Base-by-base conservation (phyloP, 331 rosid genomes). In the Stylosanthes scabra region DNA sequence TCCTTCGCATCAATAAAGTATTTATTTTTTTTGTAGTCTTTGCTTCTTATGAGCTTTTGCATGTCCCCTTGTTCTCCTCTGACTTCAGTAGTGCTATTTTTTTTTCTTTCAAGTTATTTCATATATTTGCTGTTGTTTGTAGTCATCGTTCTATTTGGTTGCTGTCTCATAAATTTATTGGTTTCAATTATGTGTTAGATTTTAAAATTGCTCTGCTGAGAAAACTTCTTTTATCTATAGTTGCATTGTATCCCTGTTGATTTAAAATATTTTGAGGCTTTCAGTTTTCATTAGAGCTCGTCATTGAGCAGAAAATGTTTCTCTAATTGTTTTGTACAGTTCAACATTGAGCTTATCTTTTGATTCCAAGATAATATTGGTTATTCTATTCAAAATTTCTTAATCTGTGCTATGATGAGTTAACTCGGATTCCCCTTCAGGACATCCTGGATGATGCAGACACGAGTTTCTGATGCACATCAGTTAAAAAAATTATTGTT, bases 351-450 rank as follows among this genome's bases (percentile, higher is more conserved):
- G 25, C 37, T 11, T 20, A 8, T 54, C 50, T 64, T 31, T 4
- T 15, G 27, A 12, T 3, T 5, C 6, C 7, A 3, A n/a, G 8
- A 8, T 28, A n/a, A 6, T 12, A 2, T 51, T 51, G 9, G 1
- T 52, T 9, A 5, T 29, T 51, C 12, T 8, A 3, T 68, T 13
- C 10, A 40, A n/a, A n/a, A 14, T 39, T 2, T 13, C 3, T 9
- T 9, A 14, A 44, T 13, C 28, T 44, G 10, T 58, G 83, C 84
- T 49, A 61, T 87, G 93, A 88, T 65, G 90, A 84, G 75, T 63
- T 79, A 58, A 58, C 88, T 88, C 82, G 87, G 96, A 84, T 88
- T 90, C 96, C 89, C 88, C 92, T 90, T 85, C 92, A 87, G 54
- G 83, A 82, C 70, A 9, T 67, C 60, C 13, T 78, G 86, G 64